These are phyloP conservation scores for Silene uniflora DNA, from an alignment of 148 eudicot genomes.

Conservation along the genomic window DNA sequence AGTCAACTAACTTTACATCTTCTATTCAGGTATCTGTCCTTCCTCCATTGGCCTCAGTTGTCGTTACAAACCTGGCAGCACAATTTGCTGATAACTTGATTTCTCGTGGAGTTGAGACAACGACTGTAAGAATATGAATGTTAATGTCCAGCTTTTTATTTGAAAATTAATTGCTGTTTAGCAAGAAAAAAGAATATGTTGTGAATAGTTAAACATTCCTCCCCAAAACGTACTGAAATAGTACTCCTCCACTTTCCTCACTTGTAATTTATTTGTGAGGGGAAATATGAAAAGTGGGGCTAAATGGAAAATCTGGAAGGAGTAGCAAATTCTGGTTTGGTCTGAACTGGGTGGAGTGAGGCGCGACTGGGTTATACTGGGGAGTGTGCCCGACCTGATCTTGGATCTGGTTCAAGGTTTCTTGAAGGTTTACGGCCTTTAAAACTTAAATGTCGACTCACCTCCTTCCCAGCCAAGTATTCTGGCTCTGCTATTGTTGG, in stretches of 20 bases:
- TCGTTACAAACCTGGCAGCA: conserved; percentile 76
- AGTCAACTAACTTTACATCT: conserved; percentile 3
- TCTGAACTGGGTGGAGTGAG: not conserved
- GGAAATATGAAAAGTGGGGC: not conserved
- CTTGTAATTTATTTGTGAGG: not conserved
- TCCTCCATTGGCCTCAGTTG: conserved; percentile 89
- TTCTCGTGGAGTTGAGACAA: conserved; percentile 75
- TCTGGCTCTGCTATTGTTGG: not conserved
- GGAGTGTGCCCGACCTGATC: not conserved
- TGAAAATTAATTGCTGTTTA: not conserved
- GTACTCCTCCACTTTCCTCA: not conserved
- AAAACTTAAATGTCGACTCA: too few relatives aligned
- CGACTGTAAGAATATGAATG: conserved; percentile 48
- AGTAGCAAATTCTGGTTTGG: not conserved
- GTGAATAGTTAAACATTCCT: not conserved
- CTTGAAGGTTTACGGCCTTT: not conserved
- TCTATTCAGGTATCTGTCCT: conserved; percentile 77
- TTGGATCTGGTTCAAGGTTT: not conserved
- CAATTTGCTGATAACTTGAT: conserved; percentile 83
- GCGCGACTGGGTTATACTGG: not conserved
- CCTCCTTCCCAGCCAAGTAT: not conserved
- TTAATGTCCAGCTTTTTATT: not conserved
- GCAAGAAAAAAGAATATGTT: not conserved
- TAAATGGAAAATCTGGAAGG: not conserved
- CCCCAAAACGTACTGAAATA: not conserved